A percentile compares a stretch with the other conserved stretches of the same genome.
These are phyloP conservation scores for Pulveroboletus sp. DNA, from an alignment of 768 basidiomycete genomes.

Conservation along the genomic window DNA sequence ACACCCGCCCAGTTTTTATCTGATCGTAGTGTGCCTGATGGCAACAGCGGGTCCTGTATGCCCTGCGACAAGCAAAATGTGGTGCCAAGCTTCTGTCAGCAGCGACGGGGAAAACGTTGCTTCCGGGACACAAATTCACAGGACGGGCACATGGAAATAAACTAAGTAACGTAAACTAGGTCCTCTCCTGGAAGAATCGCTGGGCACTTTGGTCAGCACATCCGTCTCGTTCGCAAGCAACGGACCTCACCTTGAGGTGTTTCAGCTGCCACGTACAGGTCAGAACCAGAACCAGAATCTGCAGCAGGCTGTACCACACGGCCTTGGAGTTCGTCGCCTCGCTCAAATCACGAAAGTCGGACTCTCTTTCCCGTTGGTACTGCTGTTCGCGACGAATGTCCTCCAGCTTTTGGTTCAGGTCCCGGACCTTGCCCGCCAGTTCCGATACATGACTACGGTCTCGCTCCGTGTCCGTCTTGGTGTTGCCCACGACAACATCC, in stretches of 20 bases:
- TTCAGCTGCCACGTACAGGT: constrained; percentile 94
- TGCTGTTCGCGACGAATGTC: constrained; percentile 95
- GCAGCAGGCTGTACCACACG: constrained; percentile 90
- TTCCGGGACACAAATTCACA: neutral
- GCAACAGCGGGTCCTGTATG: constrained; percentile 8
- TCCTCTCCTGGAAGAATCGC: constrained; percentile 88
- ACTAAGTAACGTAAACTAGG: constrained; percentile 29
- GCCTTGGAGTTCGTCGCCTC: constrained; percentile 90
- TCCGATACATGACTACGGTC: constrained; percentile 85
- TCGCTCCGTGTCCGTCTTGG: constrained; percentile 82
- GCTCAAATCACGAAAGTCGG: constrained; percentile 84
- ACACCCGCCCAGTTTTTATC: constrained; percentile 12
- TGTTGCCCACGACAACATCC: constrained; percentile 88
- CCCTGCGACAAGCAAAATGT: constrained; percentile 4
- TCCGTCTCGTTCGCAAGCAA: neutral
- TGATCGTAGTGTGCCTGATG: neutral
- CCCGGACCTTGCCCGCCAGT: constrained; percentile 79
- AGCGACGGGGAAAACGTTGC: neutral
- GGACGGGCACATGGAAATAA: constrained; percentile 1
- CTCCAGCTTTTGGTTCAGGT: constrained; percentile 90
- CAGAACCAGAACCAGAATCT: constrained; percentile 78
- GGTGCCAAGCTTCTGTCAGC: constrained; percentile 15
- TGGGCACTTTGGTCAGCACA: constrained; percentile 26
- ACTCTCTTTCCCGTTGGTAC: constrained; percentile 95
- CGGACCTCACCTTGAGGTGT: constrained; percentile 73